A percentile compares a stretch with the other conserved stretches of the same genome.
phyloP scores from a whole-genome alignment of 306 rosid genomes.

The Malus asiatica region DNA sequence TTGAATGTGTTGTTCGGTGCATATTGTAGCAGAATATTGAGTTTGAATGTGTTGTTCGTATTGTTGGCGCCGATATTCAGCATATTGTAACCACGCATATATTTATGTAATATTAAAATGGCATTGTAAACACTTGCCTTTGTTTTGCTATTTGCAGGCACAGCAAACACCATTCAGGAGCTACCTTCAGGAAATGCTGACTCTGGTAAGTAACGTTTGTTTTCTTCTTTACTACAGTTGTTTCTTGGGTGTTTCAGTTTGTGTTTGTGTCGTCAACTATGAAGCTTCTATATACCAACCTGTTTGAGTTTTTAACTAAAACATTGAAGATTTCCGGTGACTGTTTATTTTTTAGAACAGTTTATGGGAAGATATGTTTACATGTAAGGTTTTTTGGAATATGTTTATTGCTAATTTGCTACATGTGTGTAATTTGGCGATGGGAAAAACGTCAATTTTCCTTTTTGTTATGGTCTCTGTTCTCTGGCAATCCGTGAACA shows the following conservation, averaged over 20 bases:
- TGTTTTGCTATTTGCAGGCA: constrained; percentile 38
- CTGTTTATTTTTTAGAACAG: neutral
- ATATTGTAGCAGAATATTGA: neutral
- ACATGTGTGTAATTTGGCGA: neutral
- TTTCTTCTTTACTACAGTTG: neutral
- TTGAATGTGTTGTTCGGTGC: neutral
- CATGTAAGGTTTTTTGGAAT: neutral
- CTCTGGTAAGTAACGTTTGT: constrained; percentile 45
- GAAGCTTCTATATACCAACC: neutral
- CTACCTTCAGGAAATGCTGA: constrained; percentile 84
- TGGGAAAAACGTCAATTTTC: neutral
- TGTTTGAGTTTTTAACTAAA: neutral
- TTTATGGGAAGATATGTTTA: neutral
- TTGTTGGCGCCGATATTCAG: too few relatives aligned
- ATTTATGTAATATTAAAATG: neutral
- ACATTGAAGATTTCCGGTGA: neutral
- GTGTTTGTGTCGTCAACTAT: neutral
- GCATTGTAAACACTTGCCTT: neutral
- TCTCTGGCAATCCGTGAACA: neutral
- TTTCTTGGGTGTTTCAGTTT: neutral
- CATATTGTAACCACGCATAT: neutral
- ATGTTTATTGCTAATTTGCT: neutral
- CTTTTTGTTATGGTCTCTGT: neutral
- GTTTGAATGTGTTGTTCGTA: neutral
- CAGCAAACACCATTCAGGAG: constrained; percentile 94